These are phyloP conservation scores for Fraxinus sp. DNA, from an alignment of 305 asterid species.

Conservation along the genomic window DNA sequence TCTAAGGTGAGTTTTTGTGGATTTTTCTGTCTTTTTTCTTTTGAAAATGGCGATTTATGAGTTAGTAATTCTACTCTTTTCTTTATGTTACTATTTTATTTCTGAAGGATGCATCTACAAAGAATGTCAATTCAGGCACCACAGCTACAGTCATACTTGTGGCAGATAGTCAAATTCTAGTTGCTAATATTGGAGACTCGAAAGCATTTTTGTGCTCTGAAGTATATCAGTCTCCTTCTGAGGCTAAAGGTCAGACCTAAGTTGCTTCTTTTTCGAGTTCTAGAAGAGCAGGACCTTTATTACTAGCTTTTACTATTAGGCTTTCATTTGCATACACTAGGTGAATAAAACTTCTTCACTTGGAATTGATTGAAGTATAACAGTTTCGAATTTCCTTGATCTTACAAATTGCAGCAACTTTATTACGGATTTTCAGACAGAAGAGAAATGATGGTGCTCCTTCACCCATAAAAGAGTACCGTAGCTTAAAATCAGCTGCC, in stretches of 20 bases:
- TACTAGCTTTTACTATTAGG: slow-evolving; percentile 16
- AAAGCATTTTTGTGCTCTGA: slow-evolving; percentile 96
- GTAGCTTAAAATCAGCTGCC: slow-evolving; percentile 58
- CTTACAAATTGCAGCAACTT: slow-evolving; percentile 64
- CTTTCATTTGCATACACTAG: not conserved
- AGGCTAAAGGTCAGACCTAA: slow-evolving; percentile 72
- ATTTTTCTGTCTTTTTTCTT: not conserved
- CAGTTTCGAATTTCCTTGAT: slow-evolving; percentile 21
- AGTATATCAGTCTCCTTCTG: slow-evolving; percentile 68
- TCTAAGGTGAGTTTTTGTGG: slow-evolving; percentile 47
- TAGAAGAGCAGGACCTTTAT: not conserved
- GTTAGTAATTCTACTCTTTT: slow-evolving; percentile 20
- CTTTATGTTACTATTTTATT: slow-evolving; percentile 33
- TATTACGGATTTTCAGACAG: slow-evolving; percentile 68
- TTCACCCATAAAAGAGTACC: slow-evolving; percentile 54
- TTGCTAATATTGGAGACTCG: slow-evolving; percentile 93
- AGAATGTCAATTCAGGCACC: slow-evolving; percentile 76
- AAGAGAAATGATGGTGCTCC: slow-evolving; percentile 49
- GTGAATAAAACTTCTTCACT: not conserved
- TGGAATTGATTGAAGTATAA: not conserved
- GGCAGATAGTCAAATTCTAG: slow-evolving; percentile 80
- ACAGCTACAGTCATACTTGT: slow-evolving; percentile 81
- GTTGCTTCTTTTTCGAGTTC: slow-evolving; percentile 19
- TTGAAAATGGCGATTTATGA: slow-evolving; percentile 17
- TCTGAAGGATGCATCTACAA: slow-evolving; percentile 72